Percentiles rank a stretch among this genome's conserved stretches.
Evolutionary conservation across 305 asterid species (phyloP).

Genomic region (Solanum hybrid): DNA sequence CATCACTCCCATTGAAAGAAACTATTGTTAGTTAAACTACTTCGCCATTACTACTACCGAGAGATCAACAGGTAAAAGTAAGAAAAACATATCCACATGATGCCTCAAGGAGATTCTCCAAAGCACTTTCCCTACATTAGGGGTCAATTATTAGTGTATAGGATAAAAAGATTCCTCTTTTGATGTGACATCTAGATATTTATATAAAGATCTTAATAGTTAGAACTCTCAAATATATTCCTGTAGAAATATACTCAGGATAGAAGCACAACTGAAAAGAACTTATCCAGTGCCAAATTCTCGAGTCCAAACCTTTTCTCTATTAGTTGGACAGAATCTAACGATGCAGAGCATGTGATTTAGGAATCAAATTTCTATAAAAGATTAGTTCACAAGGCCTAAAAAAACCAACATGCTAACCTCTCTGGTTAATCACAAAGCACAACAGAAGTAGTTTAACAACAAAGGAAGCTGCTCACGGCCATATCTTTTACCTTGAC

Average conservation of each 20-base stretch:
- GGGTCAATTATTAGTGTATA: constrained; percentile 42
- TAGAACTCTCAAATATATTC: neutral
- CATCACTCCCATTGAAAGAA: neutral
- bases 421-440: neutral
- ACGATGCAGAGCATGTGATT: neutral
- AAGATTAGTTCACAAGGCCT: neutral
- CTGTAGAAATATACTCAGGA: neutral
- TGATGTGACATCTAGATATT: constrained; percentile 38
- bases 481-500: neutral
- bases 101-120: constrained; percentile 37
- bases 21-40: neutral
- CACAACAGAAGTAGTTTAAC: neutral
- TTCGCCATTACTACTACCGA: neutral
- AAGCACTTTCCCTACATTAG: constrained; percentile 29
- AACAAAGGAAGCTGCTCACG: neutral
- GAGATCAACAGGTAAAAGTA: constrained; percentile 4
- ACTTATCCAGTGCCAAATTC: neutral
- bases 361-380: neutral
- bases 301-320: neutral
- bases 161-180: constrained; percentile 44
- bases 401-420: neutral
- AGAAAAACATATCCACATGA: neutral
- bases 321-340: neutral
- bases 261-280: neutral
- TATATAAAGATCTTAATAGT: constrained; percentile 11